A percentile compares a stretch with the other conserved stretches of the same genome.
Evolutionary conservation across 352 stramenopile species (phyloP).

Genomic region (Phytopythium cucurbitacearum): DNA sequence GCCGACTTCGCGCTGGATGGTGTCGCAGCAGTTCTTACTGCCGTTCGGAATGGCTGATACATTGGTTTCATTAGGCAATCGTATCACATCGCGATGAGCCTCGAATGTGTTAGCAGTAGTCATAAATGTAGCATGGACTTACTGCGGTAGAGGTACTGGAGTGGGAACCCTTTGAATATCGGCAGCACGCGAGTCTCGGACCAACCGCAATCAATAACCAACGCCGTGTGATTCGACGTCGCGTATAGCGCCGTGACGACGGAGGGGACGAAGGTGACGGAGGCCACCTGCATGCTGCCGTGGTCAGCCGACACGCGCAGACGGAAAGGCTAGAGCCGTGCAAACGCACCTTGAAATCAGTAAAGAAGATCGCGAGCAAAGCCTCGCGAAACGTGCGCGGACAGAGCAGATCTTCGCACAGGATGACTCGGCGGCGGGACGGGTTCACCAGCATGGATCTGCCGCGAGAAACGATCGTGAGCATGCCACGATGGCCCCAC

Average conservation of each 20-base stretch:
- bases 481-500: not conserved
- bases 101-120: too few species aligned
- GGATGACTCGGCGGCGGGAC: constrained; percentile 61
- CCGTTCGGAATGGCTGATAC: constrained; percentile 37
- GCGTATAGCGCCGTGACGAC: constrained; percentile 63
- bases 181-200: constrained; percentile 67
- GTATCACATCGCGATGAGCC: too few species aligned
- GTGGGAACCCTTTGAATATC: constrained; percentile 78
- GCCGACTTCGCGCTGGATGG: constrained; percentile 27
- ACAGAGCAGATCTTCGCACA: constrained; percentile 76
- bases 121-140: constrained; percentile 1
- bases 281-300: constrained; percentile 21
- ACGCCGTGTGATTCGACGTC: constrained; percentile 66
- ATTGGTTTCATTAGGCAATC: not conserved
- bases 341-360: constrained; percentile 42
- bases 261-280: constrained; percentile 64
- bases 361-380: constrained; percentile 59
- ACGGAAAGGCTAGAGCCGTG: not conserved
- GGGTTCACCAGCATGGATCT: constrained; percentile 73
- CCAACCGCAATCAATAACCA: constrained; percentile 80
- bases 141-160: constrained; percentile 71
- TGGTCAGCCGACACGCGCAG: not conserved
- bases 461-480: not conserved
- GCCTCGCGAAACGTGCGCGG: constrained; percentile 58
- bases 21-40: constrained; percentile 38